Base-by-base conservation (phyloP, 352 stramenopile genomes). In the Hyphochytrium catenoides region DNA sequence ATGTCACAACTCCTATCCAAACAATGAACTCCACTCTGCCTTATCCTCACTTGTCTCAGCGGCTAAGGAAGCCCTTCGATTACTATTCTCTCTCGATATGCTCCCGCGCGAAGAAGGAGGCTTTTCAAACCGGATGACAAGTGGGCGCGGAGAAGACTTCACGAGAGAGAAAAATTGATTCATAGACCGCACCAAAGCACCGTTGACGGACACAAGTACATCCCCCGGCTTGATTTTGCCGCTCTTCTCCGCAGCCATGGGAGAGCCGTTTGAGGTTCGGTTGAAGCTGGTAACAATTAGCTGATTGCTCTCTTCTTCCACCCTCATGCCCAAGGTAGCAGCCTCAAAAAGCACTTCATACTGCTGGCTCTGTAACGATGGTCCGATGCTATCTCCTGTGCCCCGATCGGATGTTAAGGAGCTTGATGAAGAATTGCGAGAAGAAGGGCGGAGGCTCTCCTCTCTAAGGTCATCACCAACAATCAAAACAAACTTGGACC, bases 401-500 rank as follows among this genome's bases (percentile, higher is more conserved):
- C 12, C 40, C 20, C 4, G 31, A 19, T 4, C 12, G 26, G 6
- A n/a, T 19, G 35, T 33, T 6, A 7, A 16, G 16, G 8, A 8
- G 25, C 25, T 35, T 54, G 49, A 3, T 40, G 50, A 43, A 66
- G 57, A 1, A 63, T 37, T 5, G 17, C 6, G 34, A 16, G n/a
- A 14, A 24, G 8, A 11, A n/a, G 3, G 42, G 36, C 5, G 43
- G 38, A 14, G 59, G 43, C 17, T 17, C 31, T 9, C 30, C 17
- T 34, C 34, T 32, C 8, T 57, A 25, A 83, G 47, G 38, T 83
- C 69, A 24, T 83, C 69, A 14, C 69, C 63, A 3, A 83, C 56
- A 34, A 83, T 77, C 12, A 74, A 51, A 16, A 78, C 60, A 39
- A 79, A 60, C 8, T 57, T 56, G n/a, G 69, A 47, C 69, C 66